Conservation (phyloP, 2,329 filamentous ascomycete species). For the Verticillium albo-atrum region DNA sequence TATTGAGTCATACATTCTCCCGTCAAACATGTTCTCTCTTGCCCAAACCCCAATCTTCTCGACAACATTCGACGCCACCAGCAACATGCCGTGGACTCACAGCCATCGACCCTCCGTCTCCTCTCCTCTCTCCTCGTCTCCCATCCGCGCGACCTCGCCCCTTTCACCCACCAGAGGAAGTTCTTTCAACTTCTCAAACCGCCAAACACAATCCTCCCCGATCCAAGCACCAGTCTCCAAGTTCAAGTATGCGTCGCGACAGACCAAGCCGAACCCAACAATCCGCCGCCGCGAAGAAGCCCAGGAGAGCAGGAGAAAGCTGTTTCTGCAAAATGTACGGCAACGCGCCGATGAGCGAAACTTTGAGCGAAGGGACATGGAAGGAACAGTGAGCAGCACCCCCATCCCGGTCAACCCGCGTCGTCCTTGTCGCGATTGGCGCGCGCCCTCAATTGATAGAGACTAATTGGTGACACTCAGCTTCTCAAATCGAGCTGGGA, state of each 20-base stretch:
- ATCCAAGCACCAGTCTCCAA: constrained; percentile 26
- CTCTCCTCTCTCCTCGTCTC: constrained; percentile 57
- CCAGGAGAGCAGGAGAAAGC: constrained; percentile 58
- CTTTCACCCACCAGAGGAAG: constrained; percentile 40
- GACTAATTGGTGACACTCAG: constrained; percentile 6
- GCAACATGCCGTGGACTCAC: background rate
- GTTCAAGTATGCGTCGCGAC: constrained; percentile 49
- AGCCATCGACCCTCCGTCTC: constrained; percentile 37
- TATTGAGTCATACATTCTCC: background rate
- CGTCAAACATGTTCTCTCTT: constrained; percentile 34
- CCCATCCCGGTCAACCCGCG: background rate
- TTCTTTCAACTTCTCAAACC: constrained; percentile 24
- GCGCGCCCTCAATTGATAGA: background rate
- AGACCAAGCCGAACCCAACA: constrained; percentile 58
- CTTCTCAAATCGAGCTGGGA: constrained; percentile 31
- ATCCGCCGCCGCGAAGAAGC: constrained; percentile 56
- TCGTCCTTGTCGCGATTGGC: background rate
- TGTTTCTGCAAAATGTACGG: constrained; percentile 66
- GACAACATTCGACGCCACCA: background rate
- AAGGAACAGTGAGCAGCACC: constrained; percentile 46
- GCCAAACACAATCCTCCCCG: constrained; percentile 41
- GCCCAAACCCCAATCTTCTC: constrained; percentile 38
- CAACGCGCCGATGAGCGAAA: constrained; percentile 54
- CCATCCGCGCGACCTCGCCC: constrained; percentile 47
- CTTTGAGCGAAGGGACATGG: constrained; percentile 58